Evolutionary conservation across 2,329 filamentous ascomycete species (phyloP).

Genomic region (Magnaporthiopsis incrustans): DNA sequence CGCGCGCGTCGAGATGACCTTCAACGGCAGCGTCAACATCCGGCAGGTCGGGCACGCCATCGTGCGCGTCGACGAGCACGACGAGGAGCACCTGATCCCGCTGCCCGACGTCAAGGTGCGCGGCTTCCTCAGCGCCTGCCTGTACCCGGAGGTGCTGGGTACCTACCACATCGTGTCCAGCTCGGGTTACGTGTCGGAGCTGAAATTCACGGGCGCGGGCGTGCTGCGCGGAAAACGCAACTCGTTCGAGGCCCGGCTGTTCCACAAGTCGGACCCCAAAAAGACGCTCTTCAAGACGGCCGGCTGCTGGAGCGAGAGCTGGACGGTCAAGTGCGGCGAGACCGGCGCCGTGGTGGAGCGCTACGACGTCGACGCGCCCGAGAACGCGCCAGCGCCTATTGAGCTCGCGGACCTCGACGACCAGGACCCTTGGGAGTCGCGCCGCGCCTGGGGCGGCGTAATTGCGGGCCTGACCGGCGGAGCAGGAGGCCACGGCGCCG

Average conservation of each 20-base stretch:
- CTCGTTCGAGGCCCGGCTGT: slow-evolving; percentile 35
- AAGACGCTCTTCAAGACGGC: slow-evolving; percentile 29
- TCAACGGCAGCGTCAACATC: slow-evolving; percentile 40
- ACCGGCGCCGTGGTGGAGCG: slow-evolving; percentile 25
- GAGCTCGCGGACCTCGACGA: slow-evolving; percentile 46
- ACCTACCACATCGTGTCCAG: slow-evolving; percentile 37
- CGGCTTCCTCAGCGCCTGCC: slow-evolving; percentile 36
- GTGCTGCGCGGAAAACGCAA: slow-evolving; percentile 36
- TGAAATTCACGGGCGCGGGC: slow-evolving; percentile 38
- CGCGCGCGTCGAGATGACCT: slow-evolving; percentile 43
- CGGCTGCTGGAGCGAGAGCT: slow-evolving; percentile 34
- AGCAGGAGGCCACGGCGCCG: slow-evolving; percentile 64
- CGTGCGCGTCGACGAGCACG: slow-evolving; percentile 38
- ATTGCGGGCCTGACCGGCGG: slow-evolving; percentile 62
- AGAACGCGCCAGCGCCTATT: slow-evolving; percentile 24
- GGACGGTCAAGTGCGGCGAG: slow-evolving; percentile 24
- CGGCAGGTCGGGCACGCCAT: slow-evolving; percentile 42
- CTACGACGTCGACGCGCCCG: slow-evolving; percentile 27
- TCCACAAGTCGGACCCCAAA: slow-evolving; percentile 23
- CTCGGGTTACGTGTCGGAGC: slow-evolving; percentile 36
- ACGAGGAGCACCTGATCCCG: slow-evolving; percentile 41
- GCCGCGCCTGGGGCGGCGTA: slow-evolving; percentile 73
- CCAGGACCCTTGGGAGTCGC: slow-evolving; percentile 64
- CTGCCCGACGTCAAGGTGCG: slow-evolving; percentile 39
- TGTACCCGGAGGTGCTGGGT: slow-evolving; percentile 40